These are phyloP conservation scores for Russula emetica DNA, from an alignment of 768 basidiomycete genomes.

Conservation along the genomic window DNA sequence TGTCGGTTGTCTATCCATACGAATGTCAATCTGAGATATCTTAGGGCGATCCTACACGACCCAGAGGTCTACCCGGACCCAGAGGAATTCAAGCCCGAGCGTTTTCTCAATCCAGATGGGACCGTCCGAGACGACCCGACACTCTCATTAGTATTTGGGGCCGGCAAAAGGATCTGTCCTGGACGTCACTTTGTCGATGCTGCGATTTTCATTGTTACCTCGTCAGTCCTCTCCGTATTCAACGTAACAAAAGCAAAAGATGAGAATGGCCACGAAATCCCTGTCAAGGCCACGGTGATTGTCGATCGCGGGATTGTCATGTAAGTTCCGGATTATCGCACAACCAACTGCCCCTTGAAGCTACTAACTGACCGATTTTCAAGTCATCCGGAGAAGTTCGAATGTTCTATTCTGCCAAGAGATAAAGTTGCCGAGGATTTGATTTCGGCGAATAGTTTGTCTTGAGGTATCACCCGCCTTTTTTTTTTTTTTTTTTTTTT, in stretches of 20 bases:
- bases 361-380: not conserved
- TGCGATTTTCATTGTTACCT: not conserved
- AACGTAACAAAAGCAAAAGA: not conserved
- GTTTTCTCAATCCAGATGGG: constrained; percentile 20
- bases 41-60: constrained; percentile 20
- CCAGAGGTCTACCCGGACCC: constrained; percentile 19
- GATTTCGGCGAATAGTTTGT: not conserved
- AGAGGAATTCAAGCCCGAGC: constrained; percentile 22
- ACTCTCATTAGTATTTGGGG: not conserved
- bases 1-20: not conserved
- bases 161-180: not conserved
- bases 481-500: not conserved
- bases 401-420: constrained; percentile 17
- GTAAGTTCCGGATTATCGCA: not conserved
- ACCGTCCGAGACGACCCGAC: not conserved
- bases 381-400: constrained; percentile 11
- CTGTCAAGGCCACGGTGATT: not conserved
- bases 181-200: not conserved
- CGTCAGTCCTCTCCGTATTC: not conserved
- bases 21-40: not conserved
- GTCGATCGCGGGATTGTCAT: not conserved
- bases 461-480: not conserved
- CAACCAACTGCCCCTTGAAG: not conserved
- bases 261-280: not conserved
- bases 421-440: constrained; percentile 12